phyloP scores from a whole-genome alignment of 176 grass and related monocot species.

The Ananas comosus region DNA sequence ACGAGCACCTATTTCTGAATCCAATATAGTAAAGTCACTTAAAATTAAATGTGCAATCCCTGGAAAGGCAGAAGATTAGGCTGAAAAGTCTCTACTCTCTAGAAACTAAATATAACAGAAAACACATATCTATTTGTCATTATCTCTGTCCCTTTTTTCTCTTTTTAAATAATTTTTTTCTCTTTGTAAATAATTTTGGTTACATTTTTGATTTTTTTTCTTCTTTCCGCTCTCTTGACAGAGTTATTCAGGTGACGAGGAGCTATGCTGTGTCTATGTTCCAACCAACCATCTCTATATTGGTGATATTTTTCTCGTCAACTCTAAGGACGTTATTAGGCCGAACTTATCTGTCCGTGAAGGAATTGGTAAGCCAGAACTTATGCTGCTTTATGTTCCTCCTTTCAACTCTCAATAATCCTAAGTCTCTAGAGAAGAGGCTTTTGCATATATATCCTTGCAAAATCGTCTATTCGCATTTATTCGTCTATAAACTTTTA shows the following conservation, averaged over 20 bases:
- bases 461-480: no score
- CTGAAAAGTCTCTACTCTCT: no score
- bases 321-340: constrained; percentile 14
- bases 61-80: no score
- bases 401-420: background rate
- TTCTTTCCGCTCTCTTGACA: constrained; percentile 4
- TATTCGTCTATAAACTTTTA: no score
- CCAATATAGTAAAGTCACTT: no score
- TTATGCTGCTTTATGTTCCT: background rate
- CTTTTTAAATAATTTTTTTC: background rate
- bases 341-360: constrained; percentile 17
- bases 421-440: no score
- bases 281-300: constrained; percentile 25
- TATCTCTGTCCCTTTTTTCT: background rate
- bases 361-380: constrained; percentile 10
- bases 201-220: background rate
- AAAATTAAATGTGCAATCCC: no score
- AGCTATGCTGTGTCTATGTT: constrained; percentile 19
- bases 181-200: background rate
- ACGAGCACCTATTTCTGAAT: no score
- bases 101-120: no score
- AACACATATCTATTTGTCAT: background rate
- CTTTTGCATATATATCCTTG: no score
- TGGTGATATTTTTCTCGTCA: constrained; percentile 15
- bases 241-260: constrained; percentile 9